Evolutionary conservation across 495 filamentous ascomycete species (phyloP), one percentile per base, ranked within the genome.

Genomic region (Parathielavia hyrcaniae): DNA sequence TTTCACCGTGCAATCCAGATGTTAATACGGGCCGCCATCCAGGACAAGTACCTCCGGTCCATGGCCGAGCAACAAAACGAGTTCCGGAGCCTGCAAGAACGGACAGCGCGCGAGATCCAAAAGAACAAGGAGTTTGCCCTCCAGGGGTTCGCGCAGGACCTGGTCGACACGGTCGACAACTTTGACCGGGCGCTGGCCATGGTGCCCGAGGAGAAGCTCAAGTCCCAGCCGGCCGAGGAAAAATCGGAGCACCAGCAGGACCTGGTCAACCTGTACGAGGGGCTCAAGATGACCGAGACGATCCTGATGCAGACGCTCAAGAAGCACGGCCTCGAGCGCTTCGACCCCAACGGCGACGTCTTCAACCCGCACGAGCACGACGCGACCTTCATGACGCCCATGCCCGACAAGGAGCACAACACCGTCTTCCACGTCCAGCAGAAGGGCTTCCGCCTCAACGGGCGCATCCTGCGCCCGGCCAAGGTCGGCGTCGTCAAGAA

Each of bases 301-400:
- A 93, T 95, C 68, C 75, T 98, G 67, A 84, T 97, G 78, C 77
- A 79, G 71, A 93, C 93, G 36, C 80, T 98, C 59, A 80, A 87
- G 79, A 97, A 92, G 76, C 95, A 98, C 71, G 93, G 93, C 35
- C 73, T 98, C 45, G 88, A 95, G 79, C 81, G 92, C 63, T 90
- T 96, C 71, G 85, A 95, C 67, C 89, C 89, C 36, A 73, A 84
- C 17, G 75, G 76, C 48, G 86, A 88, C 67, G 85, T 84, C 74
- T 98, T 98, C 77, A 86, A 98, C 77, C 92, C 93, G 52, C 96
- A 97, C 71, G 77, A 86, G 70, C 93, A 97, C 72, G 93, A 98
- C 79, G 93, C 93, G 44, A 91, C 87, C 32, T 98, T 97, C 77
- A 88, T 91, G 85, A 82, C 89, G 12, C 88, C 88, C 57, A 81